phyloP scores from a whole-genome alignment of 768 basidiomycete species.

The Rhizopogon salebrosus region DNA sequence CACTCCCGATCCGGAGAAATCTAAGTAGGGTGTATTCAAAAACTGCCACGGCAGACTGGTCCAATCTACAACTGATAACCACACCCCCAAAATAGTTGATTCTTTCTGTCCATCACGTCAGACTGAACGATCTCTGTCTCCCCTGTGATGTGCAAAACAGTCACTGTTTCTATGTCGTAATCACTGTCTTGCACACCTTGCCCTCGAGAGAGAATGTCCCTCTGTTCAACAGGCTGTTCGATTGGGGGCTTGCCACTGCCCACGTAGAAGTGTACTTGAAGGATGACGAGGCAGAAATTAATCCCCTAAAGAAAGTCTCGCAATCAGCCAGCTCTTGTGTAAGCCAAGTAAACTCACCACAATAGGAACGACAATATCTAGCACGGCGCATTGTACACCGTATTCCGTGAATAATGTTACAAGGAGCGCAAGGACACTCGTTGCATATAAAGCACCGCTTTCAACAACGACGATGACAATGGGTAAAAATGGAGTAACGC shows the following conservation, averaged over 20 bases:
- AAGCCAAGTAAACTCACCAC: neutral
- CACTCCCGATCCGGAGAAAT: no score
- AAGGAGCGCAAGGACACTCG: no score
- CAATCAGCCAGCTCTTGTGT: neutral
- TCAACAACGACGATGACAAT: no score
- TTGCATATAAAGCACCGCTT: no score
- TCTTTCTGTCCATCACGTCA: neutral
- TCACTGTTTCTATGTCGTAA: neutral
- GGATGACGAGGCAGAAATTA: slow-evolving; percentile 2
- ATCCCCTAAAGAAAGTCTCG: neutral
- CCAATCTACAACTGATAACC: neutral
- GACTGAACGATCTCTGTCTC: neutral
- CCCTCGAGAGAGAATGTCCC: neutral
- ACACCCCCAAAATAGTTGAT: neutral
- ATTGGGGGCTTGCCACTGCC: neutral
- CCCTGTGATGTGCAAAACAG: slow-evolving; percentile 1
- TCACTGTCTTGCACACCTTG: neutral
- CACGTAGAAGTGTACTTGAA: slow-evolving; percentile 3
- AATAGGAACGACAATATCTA: no score
- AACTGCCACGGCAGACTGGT: neutral
- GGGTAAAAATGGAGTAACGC: no score
- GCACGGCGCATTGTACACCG: no score
- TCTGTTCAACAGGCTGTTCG: neutral
- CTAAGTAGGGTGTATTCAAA: no score
- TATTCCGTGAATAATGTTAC: no score